Evolutionary conservation across 129 eudicot genomes (phyloP).

Genomic region (Flaveria bidentis): DNA sequence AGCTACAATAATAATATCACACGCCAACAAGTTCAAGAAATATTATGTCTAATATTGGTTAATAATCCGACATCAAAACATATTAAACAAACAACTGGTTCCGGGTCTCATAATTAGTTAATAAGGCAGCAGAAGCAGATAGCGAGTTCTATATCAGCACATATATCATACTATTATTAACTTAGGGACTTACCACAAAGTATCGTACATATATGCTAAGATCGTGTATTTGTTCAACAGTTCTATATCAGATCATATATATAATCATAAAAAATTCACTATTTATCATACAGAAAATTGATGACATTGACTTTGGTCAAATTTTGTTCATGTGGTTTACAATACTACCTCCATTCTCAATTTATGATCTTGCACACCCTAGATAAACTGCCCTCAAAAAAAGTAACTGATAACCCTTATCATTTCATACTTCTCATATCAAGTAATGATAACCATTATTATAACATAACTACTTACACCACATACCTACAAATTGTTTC

Average conservation of each 20-base stretch:
- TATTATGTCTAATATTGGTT: not conserved
- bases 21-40: constrained; percentile 6
- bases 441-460: constrained; percentile 12
- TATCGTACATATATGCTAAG: constrained; percentile 23
- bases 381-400: constrained; percentile 13
- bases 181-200: constrained; percentile 8
- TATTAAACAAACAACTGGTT: not conserved
- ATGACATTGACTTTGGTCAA: constrained; percentile 14
- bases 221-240: constrained; percentile 9
- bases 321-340: not conserved
- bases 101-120: not conserved
- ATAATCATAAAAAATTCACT: not conserved
- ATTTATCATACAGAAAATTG: not conserved
- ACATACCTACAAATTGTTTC: not conserved
- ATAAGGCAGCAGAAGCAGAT: constrained; percentile 2
- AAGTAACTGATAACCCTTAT: constrained; percentile 15
- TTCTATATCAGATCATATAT: constrained; percentile 4
- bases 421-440: constrained; percentile 11
- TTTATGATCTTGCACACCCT: not conserved
- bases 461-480: constrained; percentile 9
- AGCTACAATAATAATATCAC: not conserved
- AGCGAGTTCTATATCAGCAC: not conserved
- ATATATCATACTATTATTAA: constrained; percentile 13
- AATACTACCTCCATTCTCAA: constrained; percentile 13
- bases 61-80: not conserved